These are phyloP conservation scores for Evernia prunastri DNA, from an alignment of 495 filamentous ascomycete species.

Conservation along the genomic window DNA sequence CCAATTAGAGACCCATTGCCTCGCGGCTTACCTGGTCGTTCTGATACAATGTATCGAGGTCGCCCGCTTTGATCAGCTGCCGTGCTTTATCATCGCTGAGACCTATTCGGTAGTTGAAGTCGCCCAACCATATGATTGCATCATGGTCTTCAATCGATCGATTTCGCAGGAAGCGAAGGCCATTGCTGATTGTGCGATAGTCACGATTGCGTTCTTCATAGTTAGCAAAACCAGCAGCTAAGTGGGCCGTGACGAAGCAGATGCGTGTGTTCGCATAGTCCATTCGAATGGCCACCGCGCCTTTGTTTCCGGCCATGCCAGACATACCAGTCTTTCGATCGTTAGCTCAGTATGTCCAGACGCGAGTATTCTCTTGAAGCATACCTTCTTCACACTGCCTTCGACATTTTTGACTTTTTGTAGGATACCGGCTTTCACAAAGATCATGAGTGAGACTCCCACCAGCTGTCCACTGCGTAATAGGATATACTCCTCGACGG, in stretches of 20 bases:
- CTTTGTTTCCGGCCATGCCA: constrained; percentile 96
- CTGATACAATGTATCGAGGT: constrained; percentile 75
- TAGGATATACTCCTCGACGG: constrained; percentile 74
- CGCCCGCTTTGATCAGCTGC: constrained; percentile 58
- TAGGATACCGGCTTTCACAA: constrained; percentile 70
- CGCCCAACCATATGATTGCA: constrained; percentile 92
- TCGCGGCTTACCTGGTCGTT: constrained; percentile 74
- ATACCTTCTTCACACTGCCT: constrained; percentile 82
- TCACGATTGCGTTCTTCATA: constrained; percentile 94
- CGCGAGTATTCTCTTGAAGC: constrained; percentile 7
- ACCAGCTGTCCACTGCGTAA: constrained; percentile 91
- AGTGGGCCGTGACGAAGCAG: constrained; percentile 94
- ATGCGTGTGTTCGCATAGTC: constrained; percentile 90
- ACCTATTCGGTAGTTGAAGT: constrained; percentile 98
- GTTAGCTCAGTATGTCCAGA: constrained; percentile 15
- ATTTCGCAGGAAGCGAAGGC: constrained; percentile 84
- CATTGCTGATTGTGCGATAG: constrained; percentile 81
- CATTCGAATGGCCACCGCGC: constrained; percentile 92
- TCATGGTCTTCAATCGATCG: constrained; percentile 87
- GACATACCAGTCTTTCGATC: constrained; percentile 73
- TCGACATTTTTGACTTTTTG: constrained; percentile 90
- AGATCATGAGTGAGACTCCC: constrained; percentile 85
- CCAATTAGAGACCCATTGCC: neutral
- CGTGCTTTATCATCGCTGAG: constrained; percentile 72
- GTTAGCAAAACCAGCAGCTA: constrained; percentile 94